Evolutionary conservation across 2,329 filamentous ascomycete species (phyloP).

Genomic region (Pyricularia grisea): DNA sequence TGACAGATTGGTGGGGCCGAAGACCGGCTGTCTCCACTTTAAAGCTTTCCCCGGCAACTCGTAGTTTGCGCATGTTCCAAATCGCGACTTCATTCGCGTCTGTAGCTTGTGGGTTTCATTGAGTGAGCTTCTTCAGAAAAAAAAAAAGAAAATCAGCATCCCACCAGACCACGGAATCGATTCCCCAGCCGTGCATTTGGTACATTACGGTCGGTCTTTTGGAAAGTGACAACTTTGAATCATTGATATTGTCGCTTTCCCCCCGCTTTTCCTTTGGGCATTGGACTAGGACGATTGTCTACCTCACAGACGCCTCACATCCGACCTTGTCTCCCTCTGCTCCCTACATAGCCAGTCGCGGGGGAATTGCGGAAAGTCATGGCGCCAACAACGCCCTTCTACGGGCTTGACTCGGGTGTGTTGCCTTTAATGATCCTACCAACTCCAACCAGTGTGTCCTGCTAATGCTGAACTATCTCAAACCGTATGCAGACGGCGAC

Average conservation of each 20-base stretch:
- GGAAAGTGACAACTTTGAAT: neutral
- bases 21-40: neutral
- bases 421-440: neutral
- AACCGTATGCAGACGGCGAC: neutral
- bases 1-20: neutral
- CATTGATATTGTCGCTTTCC: neutral
- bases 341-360: neutral
- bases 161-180: neutral
- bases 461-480: neutral
- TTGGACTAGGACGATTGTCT: neutral
- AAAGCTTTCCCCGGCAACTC: neutral
- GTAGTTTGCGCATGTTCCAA: neutral
- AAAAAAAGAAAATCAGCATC: neutral
- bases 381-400: neutral
- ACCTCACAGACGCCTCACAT: neutral
- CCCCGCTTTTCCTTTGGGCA: neutral
- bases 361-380: neutral
- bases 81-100: neutral
- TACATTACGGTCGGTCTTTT: neutral
- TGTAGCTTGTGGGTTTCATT: neutral
- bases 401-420: conserved; percentile 2
- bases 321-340: neutral
- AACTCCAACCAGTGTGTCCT: neutral
- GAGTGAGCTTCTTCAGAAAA: neutral
- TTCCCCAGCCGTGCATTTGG: neutral